Percentiles rank a stretch among this genome's conserved stretches.
Evolutionary conservation across 352 stramenopile genomes (phyloP).

Genomic region (Phytophthora fragariaefolia): DNA sequence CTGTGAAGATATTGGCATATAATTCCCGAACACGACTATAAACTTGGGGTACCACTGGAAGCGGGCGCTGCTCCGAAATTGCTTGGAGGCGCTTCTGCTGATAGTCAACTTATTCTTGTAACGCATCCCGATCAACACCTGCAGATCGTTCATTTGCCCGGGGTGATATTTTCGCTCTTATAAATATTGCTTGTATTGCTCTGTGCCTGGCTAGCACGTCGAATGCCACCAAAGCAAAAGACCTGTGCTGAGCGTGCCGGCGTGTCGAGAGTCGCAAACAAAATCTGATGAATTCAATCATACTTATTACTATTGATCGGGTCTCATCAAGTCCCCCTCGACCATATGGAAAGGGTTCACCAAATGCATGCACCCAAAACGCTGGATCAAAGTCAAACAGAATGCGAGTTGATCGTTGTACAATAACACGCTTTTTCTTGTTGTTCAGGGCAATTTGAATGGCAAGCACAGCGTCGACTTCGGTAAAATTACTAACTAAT

Average conservation of each 20-base stretch:
- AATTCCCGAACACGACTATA: no score
- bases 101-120: no score
- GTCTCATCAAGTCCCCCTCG: conserved; percentile 26
- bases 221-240: conserved; percentile 15
- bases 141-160: not conserved
- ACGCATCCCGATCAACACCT: no score
- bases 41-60: no score
- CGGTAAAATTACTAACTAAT: not conserved
- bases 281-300: conserved; percentile 8
- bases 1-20: no score
- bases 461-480: not conserved
- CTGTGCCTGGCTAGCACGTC: conserved; percentile 1
- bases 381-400: conserved; percentile 26
- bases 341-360: conserved; percentile 23
- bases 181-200: conserved; percentile 11
- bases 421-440: conserved; percentile 1
- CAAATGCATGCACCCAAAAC: conserved; percentile 22
- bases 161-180: conserved; percentile 3
- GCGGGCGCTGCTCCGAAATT: no score
- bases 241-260: not conserved
- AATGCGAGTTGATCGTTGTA: conserved; percentile 24
- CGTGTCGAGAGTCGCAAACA: conserved; percentile 8
- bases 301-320: conserved; percentile 6
- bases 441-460: not conserved
- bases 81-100: no score